Percentiles rank a stretch among this genome's conserved stretches.
Evolutionary conservation across 345 rosid genomes (phyloP).

Genomic region (Arabidopsis suecica): DNA sequence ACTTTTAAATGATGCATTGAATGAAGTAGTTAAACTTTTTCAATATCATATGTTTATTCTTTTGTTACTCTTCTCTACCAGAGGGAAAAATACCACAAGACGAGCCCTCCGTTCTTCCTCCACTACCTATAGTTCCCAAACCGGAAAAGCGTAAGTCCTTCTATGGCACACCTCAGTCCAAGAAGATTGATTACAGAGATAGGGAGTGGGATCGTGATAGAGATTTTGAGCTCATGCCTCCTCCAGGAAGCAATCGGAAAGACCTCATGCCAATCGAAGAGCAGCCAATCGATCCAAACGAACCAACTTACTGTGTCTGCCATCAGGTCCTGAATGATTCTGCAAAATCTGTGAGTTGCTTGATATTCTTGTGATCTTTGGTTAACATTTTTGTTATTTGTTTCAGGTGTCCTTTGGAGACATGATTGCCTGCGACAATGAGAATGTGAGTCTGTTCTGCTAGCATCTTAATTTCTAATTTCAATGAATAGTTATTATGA

Average conservation of each 20-base stretch:
- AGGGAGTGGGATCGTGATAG: constrained; percentile 93
- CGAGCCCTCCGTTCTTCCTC: constrained; percentile 89
- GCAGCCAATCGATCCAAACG: constrained; percentile 96
- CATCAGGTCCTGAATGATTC: constrained; percentile 69
- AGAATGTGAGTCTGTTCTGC: constrained; percentile 66
- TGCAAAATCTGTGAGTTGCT: neutral
- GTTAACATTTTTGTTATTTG: constrained; percentile 25
- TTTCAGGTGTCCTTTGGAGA: constrained; percentile 95
- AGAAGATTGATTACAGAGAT: constrained; percentile 78
- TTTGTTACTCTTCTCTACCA: constrained; percentile 42
- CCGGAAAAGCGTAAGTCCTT: constrained; percentile 71
- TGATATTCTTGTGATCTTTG: constrained; percentile 11
- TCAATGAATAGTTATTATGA: neutral
- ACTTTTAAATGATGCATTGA: constrained; percentile 5
- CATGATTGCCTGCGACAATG: constrained; percentile 99
- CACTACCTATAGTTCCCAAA: constrained; percentile 79
- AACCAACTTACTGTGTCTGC: constrained; percentile 97
- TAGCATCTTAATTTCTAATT: neutral
- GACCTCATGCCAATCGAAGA: constrained; percentile 76
- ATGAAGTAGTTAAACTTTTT: constrained; percentile 23
- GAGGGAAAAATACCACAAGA: constrained; percentile 93
- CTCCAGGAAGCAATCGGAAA: constrained; percentile 89
- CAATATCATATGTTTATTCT: constrained; percentile 1
- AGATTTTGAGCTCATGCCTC: constrained; percentile 99
- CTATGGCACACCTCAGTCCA: constrained; percentile 78